Conservation (phyloP, 208 protist species). For the Porcisia hertigi region DNA sequence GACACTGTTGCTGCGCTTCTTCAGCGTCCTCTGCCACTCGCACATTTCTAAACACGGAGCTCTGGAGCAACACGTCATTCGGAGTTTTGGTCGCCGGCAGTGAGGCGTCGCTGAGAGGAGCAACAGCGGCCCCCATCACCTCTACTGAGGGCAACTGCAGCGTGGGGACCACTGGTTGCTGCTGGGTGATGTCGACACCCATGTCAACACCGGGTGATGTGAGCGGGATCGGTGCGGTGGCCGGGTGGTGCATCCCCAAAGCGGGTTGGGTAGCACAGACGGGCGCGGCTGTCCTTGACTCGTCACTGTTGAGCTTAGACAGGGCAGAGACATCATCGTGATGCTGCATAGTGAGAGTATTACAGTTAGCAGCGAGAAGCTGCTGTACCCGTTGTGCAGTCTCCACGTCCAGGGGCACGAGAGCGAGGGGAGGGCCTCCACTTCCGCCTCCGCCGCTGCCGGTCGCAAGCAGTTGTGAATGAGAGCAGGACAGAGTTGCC, state of each 20-base stretch:
- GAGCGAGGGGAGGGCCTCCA: constrained; percentile 2
- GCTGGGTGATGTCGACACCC: not conserved
- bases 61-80: not conserved
- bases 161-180: not conserved
- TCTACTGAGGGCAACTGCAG: constrained; percentile 4
- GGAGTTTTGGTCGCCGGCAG: not conserved
- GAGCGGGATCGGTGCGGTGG: constrained; percentile 2
- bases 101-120: not conserved
- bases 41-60: not conserved
- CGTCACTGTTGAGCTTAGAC: not conserved
- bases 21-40: not conserved
- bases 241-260: not conserved
- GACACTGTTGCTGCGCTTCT: not conserved
- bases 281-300: not conserved
- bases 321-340: not conserved
- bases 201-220: not conserved
- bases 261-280: not conserved
- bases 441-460: constrained; percentile 9
- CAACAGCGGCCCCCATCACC: not conserved
- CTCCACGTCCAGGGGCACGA: constrained; percentile 22
- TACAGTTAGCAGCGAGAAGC: constrained; percentile 7
- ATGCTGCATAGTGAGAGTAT: not conserved
- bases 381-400: constrained; percentile 27
- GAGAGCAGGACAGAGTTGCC: constrained; percentile 3
- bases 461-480: constrained; percentile 6